These are phyloP conservation scores for Verticillium tricorpus DNA, from an alignment of 2,329 filamentous ascomycete species.

Conservation along the genomic window DNA sequence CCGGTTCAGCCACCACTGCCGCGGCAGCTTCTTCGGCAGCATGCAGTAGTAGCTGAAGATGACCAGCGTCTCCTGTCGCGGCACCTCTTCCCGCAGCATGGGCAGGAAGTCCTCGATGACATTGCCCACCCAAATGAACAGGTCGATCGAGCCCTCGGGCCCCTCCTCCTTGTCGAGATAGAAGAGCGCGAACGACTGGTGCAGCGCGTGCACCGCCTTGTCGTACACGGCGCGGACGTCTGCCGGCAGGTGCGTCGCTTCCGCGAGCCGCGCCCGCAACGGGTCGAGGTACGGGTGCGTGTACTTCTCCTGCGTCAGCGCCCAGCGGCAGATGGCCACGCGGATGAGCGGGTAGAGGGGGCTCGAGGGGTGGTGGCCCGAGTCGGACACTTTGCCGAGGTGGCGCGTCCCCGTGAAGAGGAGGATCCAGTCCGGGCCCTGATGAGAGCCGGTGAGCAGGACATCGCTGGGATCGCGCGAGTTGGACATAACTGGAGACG, in stretches of 20 bases:
- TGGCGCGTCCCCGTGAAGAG: conserved; percentile 11
- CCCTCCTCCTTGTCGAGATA: conserved; percentile 7
- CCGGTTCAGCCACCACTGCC: conserved; percentile 31
- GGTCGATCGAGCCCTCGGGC: conserved; percentile 16
- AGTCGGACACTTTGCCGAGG: neutral
- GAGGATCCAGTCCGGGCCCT: conserved; percentile 16
- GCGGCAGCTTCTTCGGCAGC: conserved; percentile 21
- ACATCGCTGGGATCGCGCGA: conserved; percentile 8
- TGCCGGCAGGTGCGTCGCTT: conserved; percentile 4
- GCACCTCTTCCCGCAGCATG: conserved; percentile 20
- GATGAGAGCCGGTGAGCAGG: conserved; percentile 3
- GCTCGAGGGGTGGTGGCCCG: conserved; percentile 7
- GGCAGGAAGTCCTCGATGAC: conserved; percentile 29
- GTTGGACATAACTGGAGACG: conserved; percentile 4
- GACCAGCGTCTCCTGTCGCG: conserved; percentile 21
- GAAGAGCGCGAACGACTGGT: conserved; percentile 22
- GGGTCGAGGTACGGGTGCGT: conserved; percentile 16
- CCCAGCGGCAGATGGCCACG: conserved; percentile 1
- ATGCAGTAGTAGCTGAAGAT: conserved; percentile 30
- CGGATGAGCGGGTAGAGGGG: conserved; percentile 10
- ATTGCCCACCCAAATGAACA: conserved; percentile 33
- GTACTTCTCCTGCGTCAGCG: conserved; percentile 1
- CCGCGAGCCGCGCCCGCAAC: conserved; percentile 17
- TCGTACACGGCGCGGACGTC: conserved; percentile 20
- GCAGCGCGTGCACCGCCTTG: conserved; percentile 26